Base-by-base conservation (phyloP, 108 stramenopile genomes). In the Conticribra weissflogii region DNA sequence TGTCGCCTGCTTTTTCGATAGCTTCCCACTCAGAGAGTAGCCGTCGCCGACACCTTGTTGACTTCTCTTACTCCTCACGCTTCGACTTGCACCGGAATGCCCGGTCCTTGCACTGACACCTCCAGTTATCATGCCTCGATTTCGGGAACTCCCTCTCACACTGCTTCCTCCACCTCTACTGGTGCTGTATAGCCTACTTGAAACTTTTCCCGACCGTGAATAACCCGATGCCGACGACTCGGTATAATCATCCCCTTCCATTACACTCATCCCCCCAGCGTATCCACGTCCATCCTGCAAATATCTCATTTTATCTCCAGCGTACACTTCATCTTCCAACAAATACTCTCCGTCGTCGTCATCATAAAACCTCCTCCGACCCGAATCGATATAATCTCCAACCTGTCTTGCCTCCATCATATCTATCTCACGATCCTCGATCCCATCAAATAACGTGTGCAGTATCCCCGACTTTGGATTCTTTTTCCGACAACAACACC, bases 241-340 rank as follows among this genome's bases (percentile, higher is more conserved):
- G 8, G 36, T 41, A 12, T 41, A 41, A 41, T 41, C 36, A 41
- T 41, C 36, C 36, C 36, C 36, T 9, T 41, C n/a, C n/a, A n/a
- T n/a, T 41, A 12, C 12, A 41, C 5, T 41, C 36, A 41, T 41
- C 36, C 36, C 36, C 36, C 5, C 12, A 41, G 3, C 17, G 0
- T 3, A 2, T 7, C 19, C 30, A 31, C 49, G 48, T 19, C 65
- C 72, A 48, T 55, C 46, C 21, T 47, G 52, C n/a, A 45, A 30
- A 34, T 41, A 48, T 15, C 22, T 30, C 28, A 62, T 53, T 52
- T 46, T 49, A 36, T 75, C 66, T 3, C 59, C 74, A 51, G 19
- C 59, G 41, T 67, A 62, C 4, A 59, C 75, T 18, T 68, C 67
- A 48, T 68, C 61, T 28, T 76, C 75, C 33, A 76, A 28, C 21